Base-by-base conservation (phyloP, 2,329 filamentous ascomycete species). In the Monilinia aucupariae region DNA sequence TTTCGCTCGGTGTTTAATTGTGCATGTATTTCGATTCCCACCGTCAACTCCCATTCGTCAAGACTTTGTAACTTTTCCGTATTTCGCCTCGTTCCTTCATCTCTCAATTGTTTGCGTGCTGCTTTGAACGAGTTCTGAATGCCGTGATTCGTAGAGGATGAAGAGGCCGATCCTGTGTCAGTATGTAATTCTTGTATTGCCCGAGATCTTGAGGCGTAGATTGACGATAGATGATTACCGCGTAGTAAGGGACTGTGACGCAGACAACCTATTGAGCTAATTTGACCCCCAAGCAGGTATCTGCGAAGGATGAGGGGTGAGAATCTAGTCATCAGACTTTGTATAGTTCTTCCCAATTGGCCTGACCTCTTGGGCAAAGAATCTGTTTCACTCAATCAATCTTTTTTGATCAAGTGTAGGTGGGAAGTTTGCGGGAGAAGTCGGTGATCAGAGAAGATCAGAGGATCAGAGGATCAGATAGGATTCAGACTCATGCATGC, bases 1-100 rank as follows among this genome's bases (percentile, higher is more conserved):
- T 99, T 99, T 72, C 83, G 82, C 5, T 84, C 81, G 0, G 92
- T 94, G 76, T 97, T 96, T 71, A 99, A 81, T 76, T 97, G 93
- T 25, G 94, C 94, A 74, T 99, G 94, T 67, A 99, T 94, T 78
- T 99, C 94, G 69, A 99, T 92, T 65, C 94, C 94, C 34, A 97
- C 91, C 0, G 93, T 97, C 71, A 97, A 80, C 75, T 97, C 91
- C 94, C 94, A 99, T n/a, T 72, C 56, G 13, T 72, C 68, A 72
- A 67, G 81, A 78, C 79, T 80, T 68, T 76, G 77, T 63, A 78
- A 77, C 15, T 76, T 64, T 43, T 74, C 69, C 0, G 74, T 71
- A 65, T 81, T 82, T 73, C 72, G 76, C 66, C 75, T 81, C 79
- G 75, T 81, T 20, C 81, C 85, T 65, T 88, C 82, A 32, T 90